phyloP scores from a whole-genome alignment of 306 rosid genomes.

The Lotus japonicus region DNA sequence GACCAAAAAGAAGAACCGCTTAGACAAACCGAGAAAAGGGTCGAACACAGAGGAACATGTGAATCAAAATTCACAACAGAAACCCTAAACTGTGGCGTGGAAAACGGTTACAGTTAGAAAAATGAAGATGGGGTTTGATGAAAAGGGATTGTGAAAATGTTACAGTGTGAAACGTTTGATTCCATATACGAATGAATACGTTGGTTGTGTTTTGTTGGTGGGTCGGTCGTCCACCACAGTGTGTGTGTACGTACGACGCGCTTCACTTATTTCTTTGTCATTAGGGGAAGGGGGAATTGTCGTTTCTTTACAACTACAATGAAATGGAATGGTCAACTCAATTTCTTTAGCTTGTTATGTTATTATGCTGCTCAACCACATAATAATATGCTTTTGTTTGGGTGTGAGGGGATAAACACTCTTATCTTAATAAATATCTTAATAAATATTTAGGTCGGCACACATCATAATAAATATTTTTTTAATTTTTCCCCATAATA shows the following conservation, averaged over 20 bases:
- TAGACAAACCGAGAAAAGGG: conserved; percentile 1
- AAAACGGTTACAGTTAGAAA: neutral
- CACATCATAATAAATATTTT: too few relatives aligned
- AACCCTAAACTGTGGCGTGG: conserved; percentile 24
- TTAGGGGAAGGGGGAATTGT: neutral
- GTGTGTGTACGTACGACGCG: too few relatives aligned
- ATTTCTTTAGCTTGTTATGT: too few relatives aligned
- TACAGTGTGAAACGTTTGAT: conserved; percentile 2
- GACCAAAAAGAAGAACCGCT: neutral
- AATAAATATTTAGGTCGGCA: too few relatives aligned
- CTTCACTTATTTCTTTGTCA: conserved; percentile 16
- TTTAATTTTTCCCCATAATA: too few relatives aligned
- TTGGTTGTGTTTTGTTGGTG: neutral
- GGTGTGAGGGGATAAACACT: too few relatives aligned
- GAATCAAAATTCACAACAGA: conserved; percentile 3
- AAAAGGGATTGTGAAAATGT: conserved; percentile 13
- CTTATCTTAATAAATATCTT: too few relatives aligned
- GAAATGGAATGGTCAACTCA: too few relatives aligned
- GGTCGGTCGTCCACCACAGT: neutral
- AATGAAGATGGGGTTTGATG: neutral
- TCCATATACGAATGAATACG: neutral
- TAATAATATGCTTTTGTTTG: too few relatives aligned
- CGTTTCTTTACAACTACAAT: neutral
- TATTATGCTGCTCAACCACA: too few relatives aligned
- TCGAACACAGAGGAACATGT: neutral